Base-by-base conservation (phyloP, 306 rosid species). In the Parietaria judaica region DNA sequence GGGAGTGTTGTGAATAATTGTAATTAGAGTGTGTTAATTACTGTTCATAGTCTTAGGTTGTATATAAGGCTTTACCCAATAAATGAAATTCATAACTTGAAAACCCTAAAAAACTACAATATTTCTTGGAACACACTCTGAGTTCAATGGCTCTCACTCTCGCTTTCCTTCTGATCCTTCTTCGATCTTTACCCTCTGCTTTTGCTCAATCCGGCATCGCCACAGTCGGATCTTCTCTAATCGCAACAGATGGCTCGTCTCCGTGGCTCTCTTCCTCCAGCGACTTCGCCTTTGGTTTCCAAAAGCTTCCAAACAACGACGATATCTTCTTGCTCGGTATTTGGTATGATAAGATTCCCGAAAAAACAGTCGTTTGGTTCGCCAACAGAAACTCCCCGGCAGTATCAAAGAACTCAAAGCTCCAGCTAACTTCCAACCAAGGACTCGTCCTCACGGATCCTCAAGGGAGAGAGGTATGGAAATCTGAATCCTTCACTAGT, bases 211-310 rank as follows among this genome's bases (percentile, higher is more conserved):
- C n/a, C n/a, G n/a, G n/a, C n/a, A n/a, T n/a, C n/a, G n/a, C n/a
- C n/a, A n/a, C n/a, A n/a, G n/a, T n/a, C n/a, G n/a, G n/a, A n/a
- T n/a, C n/a, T n/a, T n/a, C n/a, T n/a, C n/a, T n/a, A n/a, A n/a
- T 39, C 6, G 88, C 92, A 56, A 56, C 43, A 14, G 54, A 37
- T 7, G 51, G 51, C 66, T 66, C 15, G 31, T 4, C 71, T 60
- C 3, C 79, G 36, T 85, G 84, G 88, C 35, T 78, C 9, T 62
- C 77, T 14, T 56, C 73, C 14, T 64, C 79, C 0, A 36, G 72
- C 0, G 90, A 86, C 0, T 83, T 86, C 39, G 86, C 90, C 2
- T 81, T 83, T 0, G 88, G 90, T 2, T 86, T 86, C 72, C 84
- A 34, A 5, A 69, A 56, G 37, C 67, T 77, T 0, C 60, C 48